Evolutionary conservation across 768 basidiomycete genomes (phyloP).

Genomic region (Exidia glandulosa): DNA sequence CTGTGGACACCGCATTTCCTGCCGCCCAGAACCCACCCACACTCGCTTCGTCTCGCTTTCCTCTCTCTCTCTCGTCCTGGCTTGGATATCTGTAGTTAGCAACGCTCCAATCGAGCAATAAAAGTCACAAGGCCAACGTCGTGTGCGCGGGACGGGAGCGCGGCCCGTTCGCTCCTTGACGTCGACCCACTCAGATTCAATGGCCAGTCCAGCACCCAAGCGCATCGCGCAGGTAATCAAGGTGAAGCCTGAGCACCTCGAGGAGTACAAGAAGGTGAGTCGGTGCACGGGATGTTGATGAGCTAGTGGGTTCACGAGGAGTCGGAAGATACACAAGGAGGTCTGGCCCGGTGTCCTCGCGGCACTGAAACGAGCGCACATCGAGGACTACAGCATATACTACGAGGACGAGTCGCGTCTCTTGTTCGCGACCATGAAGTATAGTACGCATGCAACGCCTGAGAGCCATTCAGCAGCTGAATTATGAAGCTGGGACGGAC

Average conservation of each 20-base stretch:
- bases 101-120: not conserved
- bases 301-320: constrained; percentile 41
- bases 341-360: constrained; percentile 65
- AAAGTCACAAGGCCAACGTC: not conserved
- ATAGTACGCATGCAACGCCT: not conserved
- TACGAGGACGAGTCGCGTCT: constrained; percentile 18
- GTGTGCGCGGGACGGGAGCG: not conserved
- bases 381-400: constrained; percentile 68
- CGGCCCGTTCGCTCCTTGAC: not conserved
- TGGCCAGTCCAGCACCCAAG: constrained; percentile 27
- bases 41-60: not conserved
- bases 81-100: not conserved
- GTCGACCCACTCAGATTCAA: not conserved
- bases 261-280: constrained; percentile 26
- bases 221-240: constrained; percentile 67
- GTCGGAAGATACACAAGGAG: constrained; percentile 44
- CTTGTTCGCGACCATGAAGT: not conserved
- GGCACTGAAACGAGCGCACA: constrained; percentile 48
- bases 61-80: not conserved
- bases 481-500: constrained; percentile 46
- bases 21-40: too few relatives aligned
- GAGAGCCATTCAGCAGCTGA: not conserved
- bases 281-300: constrained; percentile 26
- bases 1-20: too few relatives aligned
- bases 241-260: constrained; percentile 28